These are phyloP conservation scores for Cornus suecica DNA, from an alignment of 148 eudicot genomes.

Conservation along the genomic window DNA sequence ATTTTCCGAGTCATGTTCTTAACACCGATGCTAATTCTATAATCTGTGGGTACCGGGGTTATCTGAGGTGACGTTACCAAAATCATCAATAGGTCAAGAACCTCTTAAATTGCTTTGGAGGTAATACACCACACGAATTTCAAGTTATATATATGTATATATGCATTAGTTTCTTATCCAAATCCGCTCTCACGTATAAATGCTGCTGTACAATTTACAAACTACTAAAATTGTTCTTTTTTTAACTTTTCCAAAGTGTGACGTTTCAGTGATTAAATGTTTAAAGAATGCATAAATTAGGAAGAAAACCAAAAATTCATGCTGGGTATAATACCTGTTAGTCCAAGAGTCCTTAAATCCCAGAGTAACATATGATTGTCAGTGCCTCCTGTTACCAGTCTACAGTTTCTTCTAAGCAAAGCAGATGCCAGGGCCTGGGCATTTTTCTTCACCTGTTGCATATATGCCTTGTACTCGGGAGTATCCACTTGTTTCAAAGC, in stretches of 20 bases:
- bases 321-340: constrained; percentile 53
- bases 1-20: no score
- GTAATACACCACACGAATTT: no score
- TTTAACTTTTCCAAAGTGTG: background rate
- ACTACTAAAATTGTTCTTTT: background rate
- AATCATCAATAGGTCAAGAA: no score
- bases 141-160: background rate
- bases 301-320: background rate
- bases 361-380: constrained; percentile 93
- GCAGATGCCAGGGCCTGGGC: constrained; percentile 77
- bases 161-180: no score
- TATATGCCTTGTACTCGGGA: constrained; percentile 75
- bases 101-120: no score
- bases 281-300: no score
- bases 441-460: constrained; percentile 94
- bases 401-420: constrained; percentile 63
- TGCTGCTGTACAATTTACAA: no score
- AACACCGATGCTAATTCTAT: no score
- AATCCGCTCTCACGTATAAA: no score
- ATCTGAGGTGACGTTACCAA: no score
- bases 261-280: no score
- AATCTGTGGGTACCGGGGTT: no score
- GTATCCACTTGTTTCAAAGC: constrained; percentile 90
- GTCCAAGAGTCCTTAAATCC: constrained; percentile 85
- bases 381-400: constrained; percentile 94